Percentiles rank a stretch among this genome's conserved stretches.
These are phyloP conservation scores for Pseudogymnoascus sp. DNA, from an alignment of 2,329 filamentous ascomycete species.

Conservation along the genomic window DNA sequence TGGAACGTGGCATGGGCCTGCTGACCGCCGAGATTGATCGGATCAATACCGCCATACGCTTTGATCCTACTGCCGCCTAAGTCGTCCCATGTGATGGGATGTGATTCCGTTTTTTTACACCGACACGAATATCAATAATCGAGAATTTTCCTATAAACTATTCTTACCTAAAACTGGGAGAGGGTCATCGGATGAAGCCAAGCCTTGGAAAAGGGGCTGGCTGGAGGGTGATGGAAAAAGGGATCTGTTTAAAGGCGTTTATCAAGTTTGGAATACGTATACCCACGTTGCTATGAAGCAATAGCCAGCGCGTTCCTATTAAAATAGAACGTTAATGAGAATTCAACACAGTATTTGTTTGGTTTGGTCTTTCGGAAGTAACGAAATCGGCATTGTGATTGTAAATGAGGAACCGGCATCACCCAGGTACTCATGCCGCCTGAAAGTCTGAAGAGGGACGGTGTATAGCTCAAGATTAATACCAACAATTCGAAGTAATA, in stretches of 20 bases:
- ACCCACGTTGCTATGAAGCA: neutral
- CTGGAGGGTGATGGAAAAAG: neutral
- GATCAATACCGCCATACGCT: slow-evolving; percentile 9
- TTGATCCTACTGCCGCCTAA: neutral
- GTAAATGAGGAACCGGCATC: neutral
- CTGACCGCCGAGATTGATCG: slow-evolving; percentile 19
- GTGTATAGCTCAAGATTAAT: no score
- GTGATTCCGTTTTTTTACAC: neutral
- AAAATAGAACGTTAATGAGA: neutral
- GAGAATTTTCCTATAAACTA: neutral
- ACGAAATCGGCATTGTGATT: neutral
- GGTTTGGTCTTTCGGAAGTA: neutral
- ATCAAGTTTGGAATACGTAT: neutral
- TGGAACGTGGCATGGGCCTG: slow-evolving; percentile 26
- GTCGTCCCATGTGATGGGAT: neutral
- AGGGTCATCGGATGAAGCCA: neutral
- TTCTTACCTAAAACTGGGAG: neutral
- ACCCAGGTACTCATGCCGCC: no score
- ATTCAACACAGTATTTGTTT: neutral
- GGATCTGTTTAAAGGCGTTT: neutral
- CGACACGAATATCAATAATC: neutral
- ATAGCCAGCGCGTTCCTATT: neutral
- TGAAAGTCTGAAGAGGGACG: no score
- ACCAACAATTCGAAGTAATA: no score
- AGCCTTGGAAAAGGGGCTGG: neutral